A percentile compares a stretch with the other conserved stretches of the same genome.
phyloP scores from a whole-genome alignment of 2,329 filamentous ascomycete genomes.

The Cladosporium sphaerospermum region DNA sequence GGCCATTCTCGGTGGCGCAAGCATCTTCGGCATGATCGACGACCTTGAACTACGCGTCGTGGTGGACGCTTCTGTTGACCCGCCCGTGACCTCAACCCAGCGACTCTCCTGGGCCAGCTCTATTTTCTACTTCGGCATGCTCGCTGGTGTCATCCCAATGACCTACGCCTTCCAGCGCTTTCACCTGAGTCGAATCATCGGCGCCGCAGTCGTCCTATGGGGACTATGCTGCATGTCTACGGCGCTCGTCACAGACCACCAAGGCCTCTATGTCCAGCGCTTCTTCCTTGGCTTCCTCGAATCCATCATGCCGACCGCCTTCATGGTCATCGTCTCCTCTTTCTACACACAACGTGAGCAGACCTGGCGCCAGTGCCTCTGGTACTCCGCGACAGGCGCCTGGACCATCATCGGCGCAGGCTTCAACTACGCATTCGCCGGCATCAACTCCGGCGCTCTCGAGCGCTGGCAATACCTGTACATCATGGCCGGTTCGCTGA shows the following conservation, averaged over 20 bases:
- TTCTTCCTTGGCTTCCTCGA: slow-evolving; percentile 55
- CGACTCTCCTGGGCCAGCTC: slow-evolving; percentile 72
- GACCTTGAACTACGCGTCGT: slow-evolving; percentile 56
- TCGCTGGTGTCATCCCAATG: slow-evolving; percentile 68
- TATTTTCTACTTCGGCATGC: slow-evolving; percentile 75
- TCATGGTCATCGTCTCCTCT: slow-evolving; percentile 46
- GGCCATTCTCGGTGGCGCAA: slow-evolving; percentile 67
- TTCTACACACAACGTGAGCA: slow-evolving; percentile 39
- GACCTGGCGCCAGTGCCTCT: slow-evolving; percentile 26
- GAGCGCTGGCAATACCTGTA: slow-evolving; percentile 12
- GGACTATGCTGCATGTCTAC: slow-evolving; percentile 59
- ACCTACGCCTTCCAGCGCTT: slow-evolving; percentile 65
- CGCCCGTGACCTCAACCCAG: slow-evolving; percentile 57
- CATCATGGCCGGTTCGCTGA: slow-evolving; percentile 49
- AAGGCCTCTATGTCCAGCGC: slow-evolving; percentile 39
- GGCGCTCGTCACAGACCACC: slow-evolving; percentile 23
- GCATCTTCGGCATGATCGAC: slow-evolving; percentile 68
- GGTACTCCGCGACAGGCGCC: slow-evolving; percentile 24
- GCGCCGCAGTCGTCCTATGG: slow-evolving; percentile 60
- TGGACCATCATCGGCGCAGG: slow-evolving; percentile 40
- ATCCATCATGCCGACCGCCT: slow-evolving; percentile 50
- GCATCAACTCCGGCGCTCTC: slow-evolving; percentile 35
- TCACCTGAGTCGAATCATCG: slow-evolving; percentile 58
- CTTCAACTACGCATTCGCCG: slow-evolving; percentile 43
- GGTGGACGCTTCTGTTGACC: slow-evolving; percentile 43